Base-by-base conservation (phyloP, 2,329 filamentous ascomycete genomes). In the Fusarium albosuccineum region DNA sequence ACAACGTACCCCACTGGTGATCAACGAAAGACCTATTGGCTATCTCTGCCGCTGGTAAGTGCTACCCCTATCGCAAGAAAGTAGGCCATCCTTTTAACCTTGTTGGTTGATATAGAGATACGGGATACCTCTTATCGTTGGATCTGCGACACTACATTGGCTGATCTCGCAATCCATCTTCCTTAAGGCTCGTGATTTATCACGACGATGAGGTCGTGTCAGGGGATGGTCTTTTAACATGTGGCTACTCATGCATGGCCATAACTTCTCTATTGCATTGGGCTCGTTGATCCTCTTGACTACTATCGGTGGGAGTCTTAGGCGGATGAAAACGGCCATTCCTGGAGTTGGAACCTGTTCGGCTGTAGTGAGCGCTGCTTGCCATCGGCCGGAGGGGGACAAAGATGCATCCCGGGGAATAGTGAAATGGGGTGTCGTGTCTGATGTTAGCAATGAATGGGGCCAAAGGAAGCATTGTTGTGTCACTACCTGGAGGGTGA, bases 31-130 rank as follows among this genome's bases (percentile, higher is more conserved):
- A 56, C 53, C 7, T 56, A 48, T 9, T 56, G 42, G 53, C 10
- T 56, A 11, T 56, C 53, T 10, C 53, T 56, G 11, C 53, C 53
- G 9, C 26, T 55, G 14, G 52, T 55, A 27, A 46, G 41, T n/a
- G n/a, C n/a, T n/a, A n/a, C n/a, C n/a, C n/a, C n/a, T n/a, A n/a
- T n/a, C n/a, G n/a, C n/a, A n/a, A n/a, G n/a, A n/a, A n/a, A n/a
- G n/a, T n/a, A n/a, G n/a, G n/a, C n/a, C n/a, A n/a, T n/a, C n/a
- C n/a, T n/a, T n/a, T n/a, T n/a, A n/a, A n/a, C n/a, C n/a, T n/a
- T n/a, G n/a, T n/a, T n/a, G 46, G 5, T 26, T 8, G 11, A 4
- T 6, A 13, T 26, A 49, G 46, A 30, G 46, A 49, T 49, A 49
- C 6, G 46, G 46, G 3, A 17, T 49, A 16, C 46, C 46, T 3